A percentile compares a stretch with the other conserved stretches of the same genome.
Conservation (phyloP, 305 asterid species). For the Fraxinus paxiana region DNA sequence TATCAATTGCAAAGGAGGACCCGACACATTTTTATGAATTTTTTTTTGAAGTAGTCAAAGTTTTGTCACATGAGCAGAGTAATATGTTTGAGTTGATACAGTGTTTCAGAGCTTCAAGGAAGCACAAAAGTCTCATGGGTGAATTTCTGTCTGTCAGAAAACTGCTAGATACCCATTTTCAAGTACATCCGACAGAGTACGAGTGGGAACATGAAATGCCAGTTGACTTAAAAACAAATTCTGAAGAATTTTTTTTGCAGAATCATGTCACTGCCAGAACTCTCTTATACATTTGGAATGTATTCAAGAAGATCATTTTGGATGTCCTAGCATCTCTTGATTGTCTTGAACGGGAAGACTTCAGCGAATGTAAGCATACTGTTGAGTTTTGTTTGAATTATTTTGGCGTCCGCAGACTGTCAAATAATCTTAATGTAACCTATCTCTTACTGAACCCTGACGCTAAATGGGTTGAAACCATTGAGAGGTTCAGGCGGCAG, state of each 20-base stretch:
- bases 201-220: slow-evolving; percentile 32
- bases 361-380: slow-evolving; percentile 13
- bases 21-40: slow-evolving; percentile 33
- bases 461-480: slow-evolving; percentile 47
- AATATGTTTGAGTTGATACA: slow-evolving; percentile 36
- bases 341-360: slow-evolving; percentile 26
- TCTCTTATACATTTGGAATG: slow-evolving; percentile 47
- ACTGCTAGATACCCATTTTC: slow-evolving; percentile 48
- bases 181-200: slow-evolving; percentile 25
- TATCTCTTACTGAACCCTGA: slow-evolving; percentile 43
- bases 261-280: slow-evolving; percentile 39
- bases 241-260: slow-evolving; percentile 26
- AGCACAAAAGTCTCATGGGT: slow-evolving; percentile 18
- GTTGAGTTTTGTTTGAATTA: slow-evolving; percentile 37
- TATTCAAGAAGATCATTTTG: slow-evolving; percentile 32
- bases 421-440: slow-evolving; percentile 16
- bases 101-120: slow-evolving; percentile 26
- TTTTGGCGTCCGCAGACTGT: slow-evolving; percentile 48
- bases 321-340: slow-evolving; percentile 38
- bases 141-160: slow-evolving; percentile 40
- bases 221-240: slow-evolving; percentile 12
- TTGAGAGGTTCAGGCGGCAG: slow-evolving; percentile 22
- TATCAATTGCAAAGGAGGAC: slow-evolving; percentile 29
- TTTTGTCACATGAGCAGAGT: slow-evolving; percentile 34
- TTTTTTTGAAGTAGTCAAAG: slow-evolving; percentile 29